Base-by-base conservation (phyloP, 805 yeast species). In the Wickerhamiella alocasiicola region DNA sequence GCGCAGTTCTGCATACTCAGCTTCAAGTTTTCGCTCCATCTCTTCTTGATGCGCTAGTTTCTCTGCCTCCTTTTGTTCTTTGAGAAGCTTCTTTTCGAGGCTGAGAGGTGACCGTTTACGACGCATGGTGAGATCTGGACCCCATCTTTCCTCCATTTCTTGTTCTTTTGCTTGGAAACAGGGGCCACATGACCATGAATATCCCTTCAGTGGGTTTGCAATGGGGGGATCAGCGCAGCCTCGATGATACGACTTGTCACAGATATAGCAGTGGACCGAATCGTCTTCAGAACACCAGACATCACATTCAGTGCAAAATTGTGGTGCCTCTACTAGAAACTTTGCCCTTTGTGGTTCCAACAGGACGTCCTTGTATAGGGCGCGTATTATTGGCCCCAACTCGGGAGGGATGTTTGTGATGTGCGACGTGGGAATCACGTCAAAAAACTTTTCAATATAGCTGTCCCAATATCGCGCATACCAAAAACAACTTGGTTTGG, bases 201-300 rank as follows among this genome's bases (percentile, higher is more conserved):
- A 24, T n/a, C 38, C 38, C 4, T 30, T 59, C 1, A 95, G 95
- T 1, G 95, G 95, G 46, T 79, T 82, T 36, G 84, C 69, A 53
- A 84, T 59, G 1, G 95, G 95, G 1, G 95, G 95, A 45, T 79
- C 82, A 36, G 85, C 69, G 53, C 97, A 87, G 27, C 74, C 65
- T 73, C 85, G 72, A 61, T 87, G 97, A 49, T 76, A 83, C 44
- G 65, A 65, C 13, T 70, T 67, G 9, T 67, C 65, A 57, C 97
- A 87, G 39, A 70, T 78, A n/a, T 81, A 80, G 61, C 97, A 87
- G 46, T 67, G 70, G 5, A 87, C 76, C 1, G 87, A 74, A 50
- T 82, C 91, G 12, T 70, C 63, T 0, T 77, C 60, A 2, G 76
- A 67, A 48, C 94, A 80, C 95, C 97, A 84, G 54, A 79, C 82